Evolutionary conservation across 1,284 basidiomycete genomes (phyloP), one percentile per base, ranked within the genome.

Genomic region (Meripilus lineatus): DNA sequence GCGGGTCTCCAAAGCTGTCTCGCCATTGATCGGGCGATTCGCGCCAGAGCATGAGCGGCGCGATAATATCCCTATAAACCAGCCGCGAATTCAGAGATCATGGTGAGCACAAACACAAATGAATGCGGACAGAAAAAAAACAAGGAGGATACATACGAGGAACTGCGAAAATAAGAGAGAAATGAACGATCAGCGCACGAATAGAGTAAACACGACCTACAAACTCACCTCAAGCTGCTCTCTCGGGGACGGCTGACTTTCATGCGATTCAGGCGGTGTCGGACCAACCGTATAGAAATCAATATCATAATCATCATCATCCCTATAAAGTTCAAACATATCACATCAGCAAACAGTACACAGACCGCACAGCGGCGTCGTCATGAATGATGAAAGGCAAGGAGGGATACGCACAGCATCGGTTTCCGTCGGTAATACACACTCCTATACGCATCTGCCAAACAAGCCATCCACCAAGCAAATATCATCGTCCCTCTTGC

Each of bases 401-500:
- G 13, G 24, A 17, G 17, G 18, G 24, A 68, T 62, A 62, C 87
- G 74, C 47, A 89, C 83, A 83, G 61, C 53, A 70, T 61, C 3
- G 80, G 79, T 59, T 79, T 78, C 28, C 77, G 67, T 30, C 80
- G 71, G 60, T 80, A 79, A 59, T 79, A 83, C 32, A 75, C 71
- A 1, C 79, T 67, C 28, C 73, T 69, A 52, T 75, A 78, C 1
- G 78, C 75, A 48, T 86, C 84, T 3, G 70, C 66, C 24, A 82
- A 56, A 56, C 74, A 78, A 14, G 78, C 75, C 62, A 79, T 70
- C 79, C 81, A 84, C 89, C 90, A 94, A 2, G 89, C 82, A 58
- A 89, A 91, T 35, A 88, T 82, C 81, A 89, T 85, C 2, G 82
- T 87, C 18, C 84, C 83, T 43, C 82, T 77, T 38, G 71, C 77